Percentiles rank a stretch among this genome's conserved stretches.
Evolutionary conservation across 345 rosid species (phyloP).

Genomic region (Arabidopsis suecica): DNA sequence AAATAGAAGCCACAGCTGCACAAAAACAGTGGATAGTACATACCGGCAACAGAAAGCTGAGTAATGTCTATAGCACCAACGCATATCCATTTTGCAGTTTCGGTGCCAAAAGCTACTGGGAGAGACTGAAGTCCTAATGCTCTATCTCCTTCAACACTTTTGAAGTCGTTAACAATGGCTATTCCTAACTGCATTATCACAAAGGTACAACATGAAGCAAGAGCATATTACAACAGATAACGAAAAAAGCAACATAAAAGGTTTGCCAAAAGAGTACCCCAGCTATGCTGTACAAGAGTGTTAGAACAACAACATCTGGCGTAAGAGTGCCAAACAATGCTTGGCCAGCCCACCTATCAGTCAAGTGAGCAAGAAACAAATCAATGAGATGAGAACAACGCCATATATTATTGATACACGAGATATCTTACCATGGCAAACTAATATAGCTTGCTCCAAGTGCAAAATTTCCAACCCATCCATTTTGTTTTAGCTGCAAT

Average conservation of each 20-base stretch:
- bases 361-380: slow-evolving; percentile 8
- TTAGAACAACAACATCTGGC: slow-evolving; percentile 87
- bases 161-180: slow-evolving; percentile 96
- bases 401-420: background rate
- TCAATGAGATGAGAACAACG: slow-evolving; percentile 7
- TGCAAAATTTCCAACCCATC: slow-evolving; percentile 97
- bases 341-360: slow-evolving; percentile 98
- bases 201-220: slow-evolving; percentile 27
- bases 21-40: slow-evolving; percentile 1
- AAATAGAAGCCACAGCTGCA: background rate
- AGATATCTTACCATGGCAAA: slow-evolving; percentile 79
- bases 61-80: slow-evolving; percentile 97
- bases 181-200: slow-evolving; percentile 72
- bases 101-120: slow-evolving; percentile 97
- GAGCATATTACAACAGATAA: background rate
- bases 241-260: background rate
- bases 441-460: slow-evolving; percentile 96
- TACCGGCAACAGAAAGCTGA: slow-evolving; percentile 95
- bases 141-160: slow-evolving; percentile 96
- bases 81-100: slow-evolving; percentile 98
- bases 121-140: slow-evolving; percentile 95
- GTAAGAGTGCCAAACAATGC: slow-evolving; percentile 97
- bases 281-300: slow-evolving; percentile 94
- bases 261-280: slow-evolving; percentile 67
- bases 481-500: slow-evolving; percentile 95